Percentiles rank a stretch among this genome's conserved stretches.
These are phyloP conservation scores for Tetrahymena borealis DNA, from an alignment of 73 alveolate genomes.

Conservation along the genomic window DNA sequence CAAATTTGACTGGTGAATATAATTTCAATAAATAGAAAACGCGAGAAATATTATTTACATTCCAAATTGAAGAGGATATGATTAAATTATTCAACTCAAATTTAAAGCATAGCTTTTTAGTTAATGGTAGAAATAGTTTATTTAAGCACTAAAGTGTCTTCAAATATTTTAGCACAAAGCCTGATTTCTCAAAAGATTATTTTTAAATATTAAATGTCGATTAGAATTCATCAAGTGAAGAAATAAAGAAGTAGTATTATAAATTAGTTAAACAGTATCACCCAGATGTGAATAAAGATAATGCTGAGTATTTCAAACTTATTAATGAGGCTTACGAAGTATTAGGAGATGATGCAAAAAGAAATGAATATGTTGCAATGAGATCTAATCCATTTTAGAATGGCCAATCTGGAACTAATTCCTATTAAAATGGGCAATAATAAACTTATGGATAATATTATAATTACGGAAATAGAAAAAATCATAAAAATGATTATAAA, in stretches of 20 bases:
- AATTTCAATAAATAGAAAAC: neutral
- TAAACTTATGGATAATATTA: conserved; percentile 16
- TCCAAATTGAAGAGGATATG: neutral
- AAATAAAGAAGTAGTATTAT: conserved; percentile 22
- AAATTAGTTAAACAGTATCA: conserved; percentile 24
- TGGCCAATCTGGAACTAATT: neutral
- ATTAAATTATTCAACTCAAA: neutral
- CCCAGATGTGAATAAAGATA: conserved; percentile 24
- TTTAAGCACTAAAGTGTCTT: neutral
- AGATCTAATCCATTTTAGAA: conserved; percentile 3
- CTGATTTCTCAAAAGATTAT: neutral
- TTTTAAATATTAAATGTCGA: neutral
- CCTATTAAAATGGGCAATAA: neutral
- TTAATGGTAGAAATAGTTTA: neutral
- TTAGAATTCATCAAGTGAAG: conserved; percentile 9
- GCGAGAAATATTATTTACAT: neutral
- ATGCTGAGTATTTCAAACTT: conserved; percentile 14
- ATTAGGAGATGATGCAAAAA: conserved; percentile 1
- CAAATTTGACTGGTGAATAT: neutral
- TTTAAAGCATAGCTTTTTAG: neutral
- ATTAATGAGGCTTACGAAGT: conserved; percentile 29
- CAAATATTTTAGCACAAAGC: neutral
- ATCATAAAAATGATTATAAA: neutral
- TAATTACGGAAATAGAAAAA: conserved; percentile 2
- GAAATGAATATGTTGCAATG: conserved; percentile 5